Percentiles rank a stretch among this genome's conserved stretches.
Conservation (phyloP, 1,284 basidiomycete genomes). For the Ustilago crameri region DNA sequence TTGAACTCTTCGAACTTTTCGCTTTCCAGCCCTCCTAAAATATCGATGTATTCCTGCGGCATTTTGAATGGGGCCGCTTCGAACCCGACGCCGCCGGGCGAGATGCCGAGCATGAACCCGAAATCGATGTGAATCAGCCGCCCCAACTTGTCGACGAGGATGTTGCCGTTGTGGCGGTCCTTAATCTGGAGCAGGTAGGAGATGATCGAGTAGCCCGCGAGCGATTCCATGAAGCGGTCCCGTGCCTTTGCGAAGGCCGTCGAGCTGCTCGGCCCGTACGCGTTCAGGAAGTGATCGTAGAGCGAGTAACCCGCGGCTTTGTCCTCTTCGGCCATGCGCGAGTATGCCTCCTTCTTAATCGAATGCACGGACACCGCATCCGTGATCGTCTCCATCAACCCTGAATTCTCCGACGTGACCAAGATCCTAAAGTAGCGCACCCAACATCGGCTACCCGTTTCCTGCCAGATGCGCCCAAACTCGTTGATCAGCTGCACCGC, state of each 20-base stretch:
- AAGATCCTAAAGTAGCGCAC: constrained; percentile 78
- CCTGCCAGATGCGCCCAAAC: constrained; percentile 93
- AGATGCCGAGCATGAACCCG: constrained; percentile 91
- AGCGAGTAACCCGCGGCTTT: constrained; percentile 59
- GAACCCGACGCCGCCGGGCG: constrained; percentile 92
- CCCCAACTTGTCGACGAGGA: constrained; percentile 92
- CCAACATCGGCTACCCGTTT: constrained; percentile 69
- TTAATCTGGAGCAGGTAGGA: constrained; percentile 98
- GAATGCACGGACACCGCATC: constrained; percentile 98
- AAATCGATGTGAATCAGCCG: constrained; percentile 96
- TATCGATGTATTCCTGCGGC: constrained; percentile 93
- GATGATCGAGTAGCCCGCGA: constrained; percentile 90
- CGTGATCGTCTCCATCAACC: constrained; percentile 75
- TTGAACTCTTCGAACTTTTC: constrained; percentile 86
- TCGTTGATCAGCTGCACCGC: constrained; percentile 94
- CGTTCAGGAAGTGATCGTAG: constrained; percentile 64
- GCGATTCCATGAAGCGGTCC: constrained; percentile 84
- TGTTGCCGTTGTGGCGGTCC: constrained; percentile 98
- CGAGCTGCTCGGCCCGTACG: constrained; percentile 58
- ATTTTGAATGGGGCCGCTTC: constrained; percentile 99
- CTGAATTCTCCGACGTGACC: constrained; percentile 91
- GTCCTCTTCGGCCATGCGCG: constrained; percentile 76
- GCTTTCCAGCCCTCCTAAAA: constrained; percentile 86
- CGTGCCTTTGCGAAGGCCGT: constrained; percentile 73
- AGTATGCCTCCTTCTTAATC: constrained; percentile 98